Conservation (phyloP, 2,329 filamentous ascomycete genomes). For the Triangularia setosa region DNA sequence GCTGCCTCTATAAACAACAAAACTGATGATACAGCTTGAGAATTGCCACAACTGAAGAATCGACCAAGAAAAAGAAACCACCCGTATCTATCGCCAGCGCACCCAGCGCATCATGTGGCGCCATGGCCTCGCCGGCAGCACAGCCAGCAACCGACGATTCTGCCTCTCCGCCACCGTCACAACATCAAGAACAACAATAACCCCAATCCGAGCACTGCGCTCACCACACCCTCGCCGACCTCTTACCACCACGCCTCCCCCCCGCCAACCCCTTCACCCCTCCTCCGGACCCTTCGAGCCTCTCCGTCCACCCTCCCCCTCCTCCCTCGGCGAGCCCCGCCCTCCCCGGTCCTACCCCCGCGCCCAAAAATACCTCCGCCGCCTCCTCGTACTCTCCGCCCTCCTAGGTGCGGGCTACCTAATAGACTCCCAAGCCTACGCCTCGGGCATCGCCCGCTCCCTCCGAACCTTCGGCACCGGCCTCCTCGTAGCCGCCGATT, state of each 20-base stretch:
- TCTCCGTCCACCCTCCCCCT: slow-evolving; percentile 72
- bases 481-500: slow-evolving; percentile 79
- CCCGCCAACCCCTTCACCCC: slow-evolving; percentile 2
- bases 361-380: slow-evolving; percentile 71
- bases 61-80: not conserved
- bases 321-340: slow-evolving; percentile 68
- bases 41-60: not conserved
- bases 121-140: not conserved
- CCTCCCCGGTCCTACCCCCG: slow-evolving; percentile 68
- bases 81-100: not conserved
- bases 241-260: not conserved
- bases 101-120: slow-evolving; percentile 2
- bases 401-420: slow-evolving; percentile 61
- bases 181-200: not conserved
- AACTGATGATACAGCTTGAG: not conserved
- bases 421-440: slow-evolving; percentile 71
- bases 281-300: slow-evolving; percentile 51
- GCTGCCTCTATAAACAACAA: not conserved
- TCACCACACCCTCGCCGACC: not conserved
- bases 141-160: not conserved
- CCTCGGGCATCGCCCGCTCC: slow-evolving; percentile 73
- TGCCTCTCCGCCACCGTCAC: not conserved
- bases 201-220: not conserved
- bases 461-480: slow-evolving; percentile 77
- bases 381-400: slow-evolving; percentile 60